Conservation (phyloP, 208 protist genomes). For the Trypanosomatidae sp. region DNA sequence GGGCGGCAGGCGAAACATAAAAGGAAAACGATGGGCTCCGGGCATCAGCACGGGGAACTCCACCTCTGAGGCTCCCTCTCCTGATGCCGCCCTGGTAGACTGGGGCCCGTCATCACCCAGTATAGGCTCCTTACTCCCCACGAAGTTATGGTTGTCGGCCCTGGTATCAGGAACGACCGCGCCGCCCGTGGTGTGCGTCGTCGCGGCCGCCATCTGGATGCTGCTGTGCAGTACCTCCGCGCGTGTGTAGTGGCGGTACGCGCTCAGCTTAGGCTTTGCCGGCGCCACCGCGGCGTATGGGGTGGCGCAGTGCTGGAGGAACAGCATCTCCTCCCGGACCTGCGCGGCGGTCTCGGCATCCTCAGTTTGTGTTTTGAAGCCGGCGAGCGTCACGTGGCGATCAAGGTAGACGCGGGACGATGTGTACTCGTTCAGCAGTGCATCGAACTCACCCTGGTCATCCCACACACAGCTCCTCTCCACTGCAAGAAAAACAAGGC, state of each 20-base stretch:
- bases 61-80: constrained; percentile 4
- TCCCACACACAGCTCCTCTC: constrained; percentile 55
- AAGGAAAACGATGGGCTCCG: constrained; percentile 57
- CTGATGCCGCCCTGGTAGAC: neutral
- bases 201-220: constrained; percentile 15
- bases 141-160: neutral
- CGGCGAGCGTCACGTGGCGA: constrained; percentile 56
- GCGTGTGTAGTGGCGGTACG: constrained; percentile 22
- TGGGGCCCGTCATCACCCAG: constrained; percentile 9
- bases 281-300: constrained; percentile 48
- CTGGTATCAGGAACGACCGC: neutral
- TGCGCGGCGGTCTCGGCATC: constrained; percentile 47
- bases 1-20: constrained; percentile 52
- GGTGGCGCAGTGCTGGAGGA: constrained; percentile 44
- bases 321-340: constrained; percentile 48
- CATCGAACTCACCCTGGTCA: constrained; percentile 64
- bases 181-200: constrained; percentile 17
- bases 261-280: constrained; percentile 29
- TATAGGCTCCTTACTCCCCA: neutral
- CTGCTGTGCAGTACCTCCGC: constrained; percentile 20
- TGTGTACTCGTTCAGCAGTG: constrained; percentile 53
- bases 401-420: constrained; percentile 52
- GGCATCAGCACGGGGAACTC: constrained; percentile 38
- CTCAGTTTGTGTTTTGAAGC: constrained; percentile 33
- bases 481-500: constrained; percentile 38